Conservation (phyloP, 1,139 yeast genomes). For the Debaryomyces fabryi region DNA sequence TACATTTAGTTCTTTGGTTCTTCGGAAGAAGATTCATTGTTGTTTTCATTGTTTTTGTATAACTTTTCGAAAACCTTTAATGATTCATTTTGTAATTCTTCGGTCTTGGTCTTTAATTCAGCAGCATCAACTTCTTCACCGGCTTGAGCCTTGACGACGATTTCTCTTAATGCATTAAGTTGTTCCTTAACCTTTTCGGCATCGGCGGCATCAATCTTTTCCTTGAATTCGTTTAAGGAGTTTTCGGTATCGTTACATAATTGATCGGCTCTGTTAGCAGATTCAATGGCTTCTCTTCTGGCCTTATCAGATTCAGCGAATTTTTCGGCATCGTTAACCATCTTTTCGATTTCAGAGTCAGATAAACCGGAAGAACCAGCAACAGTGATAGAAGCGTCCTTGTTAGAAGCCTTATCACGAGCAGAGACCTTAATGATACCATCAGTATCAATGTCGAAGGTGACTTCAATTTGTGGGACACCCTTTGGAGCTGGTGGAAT, state of each 20-base stretch:
- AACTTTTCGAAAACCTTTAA: constrained; percentile 94
- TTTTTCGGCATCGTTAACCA: constrained; percentile 98
- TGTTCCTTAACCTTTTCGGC: constrained; percentile 83
- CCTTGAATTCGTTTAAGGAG: constrained; percentile 93
- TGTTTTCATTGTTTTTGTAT: constrained; percentile 70
- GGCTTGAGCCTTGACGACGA: constrained; percentile 90
- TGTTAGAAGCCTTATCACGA: constrained; percentile 96
- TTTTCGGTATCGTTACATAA: constrained; percentile 95
- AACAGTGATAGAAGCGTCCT: constrained; percentile 98
- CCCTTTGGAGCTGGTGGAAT: constrained; percentile 98
- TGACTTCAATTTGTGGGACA: constrained; percentile 94
- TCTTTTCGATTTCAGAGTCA: constrained; percentile 94
- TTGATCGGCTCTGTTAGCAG: constrained; percentile 97
- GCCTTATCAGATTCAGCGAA: constrained; percentile 96
- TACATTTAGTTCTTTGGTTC: constrained; percentile 46
- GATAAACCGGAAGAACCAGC: constrained; percentile 98
- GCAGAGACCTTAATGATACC: constrained; percentile 99
- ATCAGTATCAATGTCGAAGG: constrained; percentile 94
- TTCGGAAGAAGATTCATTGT: constrained; percentile 31
- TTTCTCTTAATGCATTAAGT: constrained; percentile 80
- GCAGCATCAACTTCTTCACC: constrained; percentile 86
- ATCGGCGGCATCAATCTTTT: constrained; percentile 84
- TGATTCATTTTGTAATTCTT: constrained; percentile 89
- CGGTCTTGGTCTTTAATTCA: constrained; percentile 89
- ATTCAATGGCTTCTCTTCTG: constrained; percentile 90